phyloP scores from a whole-genome alignment of 768 basidiomycete genomes.

The Tylopilus balloui region DNA sequence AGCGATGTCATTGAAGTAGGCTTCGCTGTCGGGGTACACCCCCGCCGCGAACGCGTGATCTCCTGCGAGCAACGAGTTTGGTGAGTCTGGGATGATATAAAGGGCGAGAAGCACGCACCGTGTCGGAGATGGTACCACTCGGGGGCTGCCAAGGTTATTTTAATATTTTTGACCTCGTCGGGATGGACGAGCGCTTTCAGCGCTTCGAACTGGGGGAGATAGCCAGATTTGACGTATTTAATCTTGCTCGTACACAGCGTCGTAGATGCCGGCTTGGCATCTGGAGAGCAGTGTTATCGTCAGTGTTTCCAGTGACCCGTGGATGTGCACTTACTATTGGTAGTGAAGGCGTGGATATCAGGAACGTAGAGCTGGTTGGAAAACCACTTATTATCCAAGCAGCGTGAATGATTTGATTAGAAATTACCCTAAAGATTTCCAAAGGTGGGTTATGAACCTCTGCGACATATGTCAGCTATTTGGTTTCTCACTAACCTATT shows the following conservation, averaged over 20 bases:
- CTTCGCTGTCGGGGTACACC: slow-evolving; percentile 29
- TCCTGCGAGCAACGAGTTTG: slow-evolving; percentile 2
- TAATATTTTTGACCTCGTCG: slow-evolving; percentile 63
- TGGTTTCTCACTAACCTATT: background rate
- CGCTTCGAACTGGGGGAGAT: slow-evolving; percentile 58
- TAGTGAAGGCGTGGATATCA: slow-evolving; percentile 20
- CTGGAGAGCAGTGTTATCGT: slow-evolving; percentile 1
- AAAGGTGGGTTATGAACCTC: slow-evolving; percentile 23
- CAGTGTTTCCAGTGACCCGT: background rate
- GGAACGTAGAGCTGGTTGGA: slow-evolving; percentile 24
- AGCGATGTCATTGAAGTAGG: slow-evolving; percentile 48
- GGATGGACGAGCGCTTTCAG: slow-evolving; percentile 53
- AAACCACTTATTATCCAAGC: background rate
- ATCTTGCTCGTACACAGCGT: slow-evolving; percentile 51
- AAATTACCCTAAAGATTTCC: slow-evolving; percentile 23
- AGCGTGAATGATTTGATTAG: no score
- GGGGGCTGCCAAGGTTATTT: slow-evolving; percentile 68
- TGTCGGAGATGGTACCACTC: slow-evolving; percentile 70
- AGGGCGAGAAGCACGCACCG: slow-evolving; percentile 33
- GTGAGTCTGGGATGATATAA: background rate
- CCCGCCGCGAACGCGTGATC: slow-evolving; percentile 20
- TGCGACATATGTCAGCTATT: slow-evolving; percentile 8
- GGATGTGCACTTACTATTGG: slow-evolving; percentile 11
- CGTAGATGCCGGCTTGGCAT: slow-evolving; percentile 20
- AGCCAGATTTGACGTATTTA: slow-evolving; percentile 56